Conservation (phyloP, 2,329 filamentous ascomycete genomes). For the Microdochium bolleyi region DNA sequence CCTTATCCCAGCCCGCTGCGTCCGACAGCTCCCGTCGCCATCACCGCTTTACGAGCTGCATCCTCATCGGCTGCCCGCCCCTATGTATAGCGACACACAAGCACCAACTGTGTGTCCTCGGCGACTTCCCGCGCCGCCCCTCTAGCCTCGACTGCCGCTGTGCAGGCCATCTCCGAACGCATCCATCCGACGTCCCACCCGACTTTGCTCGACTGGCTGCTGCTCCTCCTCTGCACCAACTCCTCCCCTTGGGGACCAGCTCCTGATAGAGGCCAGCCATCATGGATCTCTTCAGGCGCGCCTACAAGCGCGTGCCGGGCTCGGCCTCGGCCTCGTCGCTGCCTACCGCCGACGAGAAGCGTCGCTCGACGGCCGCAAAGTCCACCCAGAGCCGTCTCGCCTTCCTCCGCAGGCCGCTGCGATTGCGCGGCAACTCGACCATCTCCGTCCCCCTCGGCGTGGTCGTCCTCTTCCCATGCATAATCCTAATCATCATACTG, state of each 20-base stretch:
- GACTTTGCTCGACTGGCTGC: background rate
- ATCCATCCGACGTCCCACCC: background rate
- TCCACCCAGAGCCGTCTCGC: conserved; percentile 41
- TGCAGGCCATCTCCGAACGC: too few relatives aligned
- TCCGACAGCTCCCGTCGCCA: background rate
- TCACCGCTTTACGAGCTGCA: background rate
- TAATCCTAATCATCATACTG: conserved; percentile 86
- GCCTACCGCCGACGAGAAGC: conserved; percentile 45
- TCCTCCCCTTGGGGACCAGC: conserved; percentile 4
- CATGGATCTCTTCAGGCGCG: conserved; percentile 54
- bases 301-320: conserved; percentile 39
- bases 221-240: background rate
- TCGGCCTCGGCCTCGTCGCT: conserved; percentile 33
- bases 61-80: background rate
- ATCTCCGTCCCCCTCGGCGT: conserved; percentile 89
- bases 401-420: conserved; percentile 80
- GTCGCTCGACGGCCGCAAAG: conserved; percentile 24
- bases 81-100: background rate
- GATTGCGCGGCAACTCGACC: conserved; percentile 83
- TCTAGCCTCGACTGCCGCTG: background rate
- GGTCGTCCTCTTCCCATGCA: conserved; percentile 84
- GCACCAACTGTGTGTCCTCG: background rate
- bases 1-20: too few relatives aligned
- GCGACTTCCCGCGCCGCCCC: conserved; percentile 6
- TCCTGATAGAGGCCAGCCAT: conserved; percentile 3